Base-by-base conservation (phyloP, 1,284 basidiomycete species). In the Sporisorium sorghi region DNA sequence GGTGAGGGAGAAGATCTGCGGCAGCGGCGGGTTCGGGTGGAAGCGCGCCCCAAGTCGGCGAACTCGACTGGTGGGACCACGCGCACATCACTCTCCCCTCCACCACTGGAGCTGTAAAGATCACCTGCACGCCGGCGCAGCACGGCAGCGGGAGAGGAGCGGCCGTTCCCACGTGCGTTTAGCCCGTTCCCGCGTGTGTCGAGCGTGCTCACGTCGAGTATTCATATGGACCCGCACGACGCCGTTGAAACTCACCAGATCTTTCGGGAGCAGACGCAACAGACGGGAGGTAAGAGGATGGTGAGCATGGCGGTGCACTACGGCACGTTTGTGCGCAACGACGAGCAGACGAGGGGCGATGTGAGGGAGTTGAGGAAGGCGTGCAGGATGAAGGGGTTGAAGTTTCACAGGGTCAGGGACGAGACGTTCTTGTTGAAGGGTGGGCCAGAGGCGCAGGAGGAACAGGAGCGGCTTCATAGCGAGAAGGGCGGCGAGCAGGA, bases 1-100 rank as follows among this genome's bases (percentile, higher is more conserved):
- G 0, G 72, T 79, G 46, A 79, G 76, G 59, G 70, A 61, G 1
- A 80, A 79, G 76, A 58, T 83, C 10, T 28, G 62, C 0, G 55
- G 68, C 1, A 39, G 24, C 5, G 67, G 67, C 1, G 67, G 67
- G 11, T 62, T 74, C 5, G 76, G 72, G 4, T 72, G 81, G 55
- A 46, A 51, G 19, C 47, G 66, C 19, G 70, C 77, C n/a, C 0
- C 62, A 71, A 14, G 73, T 83, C 17, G 62, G 52, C 14, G 80
- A 83, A 47, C 32, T 81, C 17, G 82, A 84, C 63, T 84, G 82
- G 82, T 84, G 82, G 82, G 81, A 83, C 48, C 50, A 68, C 15
- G 68, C 72, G 14, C 15, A 26, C 1, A 46, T 74, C 23, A 57
- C 63, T 9, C 23, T 57, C 1, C 23, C 52, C 7, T 35, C n/a